Conservation (phyloP, 495 filamentous ascomycete species). For the Neurospora sp. region DNA sequence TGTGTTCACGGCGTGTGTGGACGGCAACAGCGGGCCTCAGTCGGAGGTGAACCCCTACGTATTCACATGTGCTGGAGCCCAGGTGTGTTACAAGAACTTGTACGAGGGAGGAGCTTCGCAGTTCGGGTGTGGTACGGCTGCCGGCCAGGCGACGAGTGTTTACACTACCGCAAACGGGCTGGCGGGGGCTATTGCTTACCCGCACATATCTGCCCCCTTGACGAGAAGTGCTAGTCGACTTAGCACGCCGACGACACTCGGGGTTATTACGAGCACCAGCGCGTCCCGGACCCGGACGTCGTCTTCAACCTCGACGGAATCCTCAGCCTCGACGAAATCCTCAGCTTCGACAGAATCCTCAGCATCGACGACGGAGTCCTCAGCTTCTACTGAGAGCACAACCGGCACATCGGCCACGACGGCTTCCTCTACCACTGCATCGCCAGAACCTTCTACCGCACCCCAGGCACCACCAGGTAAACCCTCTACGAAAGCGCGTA, state of each 20-base stretch:
- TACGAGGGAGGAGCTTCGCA: constrained; percentile 40
- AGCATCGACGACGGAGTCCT: not conserved
- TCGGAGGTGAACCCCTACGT: constrained; percentile 40
- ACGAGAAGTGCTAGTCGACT: constrained; percentile 23
- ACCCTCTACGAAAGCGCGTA: constrained; percentile 14
- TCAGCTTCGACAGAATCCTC: constrained; percentile 5
- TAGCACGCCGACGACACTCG: constrained; percentile 27
- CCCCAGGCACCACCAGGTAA: constrained; percentile 3
- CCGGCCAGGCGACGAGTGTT: constrained; percentile 32
- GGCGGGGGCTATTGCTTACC: constrained; percentile 18
- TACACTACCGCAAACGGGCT: constrained; percentile 25
- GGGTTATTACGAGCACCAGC: constrained; percentile 10
- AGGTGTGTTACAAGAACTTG: constrained; percentile 36
- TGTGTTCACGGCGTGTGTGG: constrained; percentile 40
- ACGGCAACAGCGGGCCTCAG: constrained; percentile 33
- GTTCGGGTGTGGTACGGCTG: constrained; percentile 38
- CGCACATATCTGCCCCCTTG: constrained; percentile 20
- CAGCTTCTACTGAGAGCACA: constrained; percentile 7
- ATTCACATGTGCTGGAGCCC: constrained; percentile 32
- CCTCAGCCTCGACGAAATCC: constrained; percentile 5
- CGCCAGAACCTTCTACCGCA: constrained; percentile 5
- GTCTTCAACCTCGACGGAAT: constrained; percentile 6
- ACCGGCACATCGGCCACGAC: constrained; percentile 12
- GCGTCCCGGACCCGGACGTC: constrained; percentile 3
- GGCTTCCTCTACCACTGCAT: not conserved